Base-by-base conservation (phyloP, 306 rosid species). In the Corylus americana region DNA sequence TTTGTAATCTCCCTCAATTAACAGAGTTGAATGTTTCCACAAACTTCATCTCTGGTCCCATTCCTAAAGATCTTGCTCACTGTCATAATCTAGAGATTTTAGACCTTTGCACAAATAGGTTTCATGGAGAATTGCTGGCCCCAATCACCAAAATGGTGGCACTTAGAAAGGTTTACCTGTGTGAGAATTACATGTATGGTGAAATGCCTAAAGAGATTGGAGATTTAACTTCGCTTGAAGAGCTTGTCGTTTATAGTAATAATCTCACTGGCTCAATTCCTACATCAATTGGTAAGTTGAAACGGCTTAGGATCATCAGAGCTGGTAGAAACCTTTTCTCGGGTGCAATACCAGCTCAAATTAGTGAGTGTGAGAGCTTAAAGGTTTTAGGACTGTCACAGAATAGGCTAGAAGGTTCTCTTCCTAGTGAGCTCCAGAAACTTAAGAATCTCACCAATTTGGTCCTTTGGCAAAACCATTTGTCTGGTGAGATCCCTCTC, bases 41-140 rank as follows among this genome's bases (percentile, higher is more conserved):
- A 61, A 92, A 92, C 72, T 85, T 88, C 82, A 39, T 92, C 70
- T 90, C 86, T 62, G 97, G 92, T 51, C 83, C 88, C 7, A 80
- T 92, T 85, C 88, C 89, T 74, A 76, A 72, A 8, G 87, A 63
- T 77, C 79, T 91, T 78, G 86, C 70, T 74, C 44, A 77, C 25
- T 92, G 97, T 67, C 80, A 45, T 82, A 84, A 86, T 70, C 84
- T 92, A 27, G 88, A 87, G 87, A 73, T 85, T 63, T 76, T 92
- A 74, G 97, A 92, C 89, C 87, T 92, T 61, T 90, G 94, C 81
- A 92, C 97, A 48, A 92, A 92, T 85, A 87, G 94, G 88, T 84
- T 90, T 73, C 92, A 90, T 69, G 94, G 88, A 22, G 82, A 84
- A 81, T 71, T 92, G 62, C 79, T 75, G 39, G 72, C 64, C 22